Conservation (phyloP, 192 early-diverging fungal genomes). For the Chytriomyces hyalinus region DNA sequence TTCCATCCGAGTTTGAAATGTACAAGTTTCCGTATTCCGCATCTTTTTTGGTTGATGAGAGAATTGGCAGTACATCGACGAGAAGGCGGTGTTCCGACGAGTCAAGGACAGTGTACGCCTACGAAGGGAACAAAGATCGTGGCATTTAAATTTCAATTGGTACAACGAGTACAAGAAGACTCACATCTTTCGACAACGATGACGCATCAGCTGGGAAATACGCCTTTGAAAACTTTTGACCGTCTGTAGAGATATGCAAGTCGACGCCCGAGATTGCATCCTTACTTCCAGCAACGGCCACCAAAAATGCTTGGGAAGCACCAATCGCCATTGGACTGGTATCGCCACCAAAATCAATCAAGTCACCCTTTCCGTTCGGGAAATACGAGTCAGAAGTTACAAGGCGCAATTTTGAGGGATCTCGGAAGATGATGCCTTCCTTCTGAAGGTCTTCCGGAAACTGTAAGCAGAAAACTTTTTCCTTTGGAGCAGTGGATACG, state of each 20-base stretch:
- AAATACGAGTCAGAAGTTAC: constrained; percentile 79
- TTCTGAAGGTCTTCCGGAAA: constrained; percentile 39
- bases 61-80: constrained; percentile 71
- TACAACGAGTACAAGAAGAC: not conserved
- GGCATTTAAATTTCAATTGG: not conserved
- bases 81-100: constrained; percentile 75
- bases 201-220: constrained; percentile 49
- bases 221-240: constrained; percentile 67
- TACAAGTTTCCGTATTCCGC: constrained; percentile 72
- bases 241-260: constrained; percentile 70
- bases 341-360: constrained; percentile 32
- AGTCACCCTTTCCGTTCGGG: constrained; percentile 40
- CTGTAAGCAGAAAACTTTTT: constrained; percentile 75
- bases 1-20: constrained; percentile 88
- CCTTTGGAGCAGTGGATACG: constrained; percentile 50
- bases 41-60: constrained; percentile 32
- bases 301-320: constrained; percentile 70
- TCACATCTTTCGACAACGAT: constrained; percentile 29
- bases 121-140: constrained; percentile 34
- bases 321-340: constrained; percentile 69
- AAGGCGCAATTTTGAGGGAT: constrained; percentile 49
- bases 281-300: constrained; percentile 56
- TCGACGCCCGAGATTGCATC: constrained; percentile 61
- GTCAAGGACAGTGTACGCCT: constrained; percentile 85
- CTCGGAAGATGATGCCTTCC: constrained; percentile 30